A percentile compares a stretch with the other conserved stretches of the same genome.
Conservation (phyloP, 2,329 filamentous ascomycete genomes). For the Diaporthe destruens region DNA sequence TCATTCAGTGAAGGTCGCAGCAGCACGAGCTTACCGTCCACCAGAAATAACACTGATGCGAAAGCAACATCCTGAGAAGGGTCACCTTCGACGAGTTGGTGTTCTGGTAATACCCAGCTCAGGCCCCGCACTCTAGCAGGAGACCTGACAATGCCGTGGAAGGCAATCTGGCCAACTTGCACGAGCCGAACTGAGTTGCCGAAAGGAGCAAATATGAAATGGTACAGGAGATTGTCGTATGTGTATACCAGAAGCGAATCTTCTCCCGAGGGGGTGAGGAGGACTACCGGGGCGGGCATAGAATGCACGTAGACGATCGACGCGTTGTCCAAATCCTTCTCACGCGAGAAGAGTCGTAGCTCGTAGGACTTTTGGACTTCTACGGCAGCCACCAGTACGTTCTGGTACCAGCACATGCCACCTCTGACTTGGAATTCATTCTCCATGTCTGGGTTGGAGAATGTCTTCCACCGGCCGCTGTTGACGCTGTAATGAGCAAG, state of each 20-base stretch:
- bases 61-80: conserved; percentile 95
- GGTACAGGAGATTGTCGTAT: conserved; percentile 94
- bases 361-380: conserved; percentile 86
- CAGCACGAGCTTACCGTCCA: conserved; percentile 95
- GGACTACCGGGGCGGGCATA: conserved; percentile 87
- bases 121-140: conserved; percentile 92
- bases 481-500: conserved; percentile 95
- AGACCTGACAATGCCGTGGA: conserved; percentile 95
- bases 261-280: conserved; percentile 89
- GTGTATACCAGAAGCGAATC: conserved; percentile 97
- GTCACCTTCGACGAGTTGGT: conserved; percentile 89
- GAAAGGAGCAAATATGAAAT: conserved; percentile 86
- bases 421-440: conserved; percentile 93
- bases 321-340: conserved; percentile 79
- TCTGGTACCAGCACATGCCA: conserved; percentile 99
- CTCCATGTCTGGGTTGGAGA: conserved; percentile 83
- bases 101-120: conserved; percentile 95
- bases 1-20: conserved; percentile 88
- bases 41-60: conserved; percentile 94
- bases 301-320: conserved; percentile 81
- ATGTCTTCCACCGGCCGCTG: conserved; percentile 96
- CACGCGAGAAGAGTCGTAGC: conserved; percentile 92
- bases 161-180: conserved; percentile 97
- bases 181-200: conserved; percentile 80
- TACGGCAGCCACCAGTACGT: conserved; percentile 93